Evolutionary conservation across 306 rosid species (phyloP).

Genomic region (Biancaea sappan): DNA sequence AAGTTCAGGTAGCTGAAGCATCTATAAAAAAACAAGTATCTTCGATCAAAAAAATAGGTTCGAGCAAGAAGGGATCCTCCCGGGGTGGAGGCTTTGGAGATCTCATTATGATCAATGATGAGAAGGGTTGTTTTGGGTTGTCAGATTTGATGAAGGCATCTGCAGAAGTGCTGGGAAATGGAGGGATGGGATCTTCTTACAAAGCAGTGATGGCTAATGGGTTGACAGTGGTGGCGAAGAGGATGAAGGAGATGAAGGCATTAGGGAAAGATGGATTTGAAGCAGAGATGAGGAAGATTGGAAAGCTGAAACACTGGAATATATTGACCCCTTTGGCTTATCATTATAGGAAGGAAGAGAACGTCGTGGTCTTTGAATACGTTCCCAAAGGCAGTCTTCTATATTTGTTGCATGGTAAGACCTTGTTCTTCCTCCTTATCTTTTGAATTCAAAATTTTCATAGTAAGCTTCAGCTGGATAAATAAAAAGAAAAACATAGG

Average conservation of each 20-base stretch:
- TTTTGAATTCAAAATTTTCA: not conserved
- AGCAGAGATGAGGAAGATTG: conserved; percentile 54
- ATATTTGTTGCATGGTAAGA: conserved; percentile 61
- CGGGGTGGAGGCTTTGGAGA: conserved; percentile 38
- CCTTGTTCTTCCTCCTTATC: not conserved
- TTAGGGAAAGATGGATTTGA: conserved; percentile 65
- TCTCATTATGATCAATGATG: conserved; percentile 53
- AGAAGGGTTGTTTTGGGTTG: conserved; percentile 66
- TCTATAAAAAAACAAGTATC: conserved; percentile 32
- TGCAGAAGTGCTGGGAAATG: conserved; percentile 77
- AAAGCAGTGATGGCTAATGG: conserved; percentile 83
- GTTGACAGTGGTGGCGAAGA: conserved; percentile 76
- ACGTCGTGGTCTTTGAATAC: conserved; percentile 58
- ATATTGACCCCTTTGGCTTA: conserved; percentile 73
- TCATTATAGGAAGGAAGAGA: conserved; percentile 69
- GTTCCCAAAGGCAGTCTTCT: conserved; percentile 65
- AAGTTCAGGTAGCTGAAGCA: conserved; percentile 45
- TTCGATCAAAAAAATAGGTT: conserved; percentile 6
- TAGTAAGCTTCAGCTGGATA: not conserved
- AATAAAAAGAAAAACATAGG: not conserved
- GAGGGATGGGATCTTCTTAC: conserved; percentile 72
- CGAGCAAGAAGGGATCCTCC: conserved; percentile 25
- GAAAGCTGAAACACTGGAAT: conserved; percentile 51
- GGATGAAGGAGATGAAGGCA: conserved; percentile 67
- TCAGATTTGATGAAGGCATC: conserved; percentile 77